Evolutionary conservation across 495 filamentous ascomycete species (phyloP).

Genomic region (Bacidia gigantensis): DNA sequence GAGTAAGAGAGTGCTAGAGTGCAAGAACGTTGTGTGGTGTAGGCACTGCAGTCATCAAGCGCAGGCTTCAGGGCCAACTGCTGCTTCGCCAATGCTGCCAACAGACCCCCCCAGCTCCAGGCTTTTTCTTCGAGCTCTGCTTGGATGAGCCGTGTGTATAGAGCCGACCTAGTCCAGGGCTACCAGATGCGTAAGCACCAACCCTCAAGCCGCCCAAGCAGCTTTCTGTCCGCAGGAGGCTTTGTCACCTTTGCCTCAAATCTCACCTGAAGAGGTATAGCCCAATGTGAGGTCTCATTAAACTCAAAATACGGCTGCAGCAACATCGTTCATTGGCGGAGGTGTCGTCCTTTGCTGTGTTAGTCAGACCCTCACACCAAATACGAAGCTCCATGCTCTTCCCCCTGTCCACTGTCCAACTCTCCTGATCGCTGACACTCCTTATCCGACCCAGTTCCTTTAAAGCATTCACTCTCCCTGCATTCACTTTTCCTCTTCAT

Average conservation of each 20-base stretch:
- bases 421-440: not conserved
- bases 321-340: not conserved
- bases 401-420: not conserved
- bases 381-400: not conserved
- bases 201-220: not conserved
- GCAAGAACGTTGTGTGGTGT: not conserved
- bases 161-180: not conserved
- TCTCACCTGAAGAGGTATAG: not conserved
- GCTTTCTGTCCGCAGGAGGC: too few species aligned
- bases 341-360: not conserved
- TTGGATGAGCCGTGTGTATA: too few species aligned
- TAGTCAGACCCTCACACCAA: not conserved
- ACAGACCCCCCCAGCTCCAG: not conserved
- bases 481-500: conserved; percentile 1
- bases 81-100: not conserved
- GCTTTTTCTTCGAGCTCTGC: not conserved
- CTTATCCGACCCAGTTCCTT: not conserved
- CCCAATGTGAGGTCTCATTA: conserved; percentile 1
- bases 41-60: not conserved
- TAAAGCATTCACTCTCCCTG: not conserved
- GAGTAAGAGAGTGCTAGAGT: not conserved
- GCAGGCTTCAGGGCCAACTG: not conserved
- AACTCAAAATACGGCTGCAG: conserved; percentile 2
- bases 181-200: too few species aligned
- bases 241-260: not conserved